Percentiles rank a stretch among this genome's conserved stretches.
Conservation (phyloP, 805 yeast genomes). For the Kockiozyma suomiensis region DNA sequence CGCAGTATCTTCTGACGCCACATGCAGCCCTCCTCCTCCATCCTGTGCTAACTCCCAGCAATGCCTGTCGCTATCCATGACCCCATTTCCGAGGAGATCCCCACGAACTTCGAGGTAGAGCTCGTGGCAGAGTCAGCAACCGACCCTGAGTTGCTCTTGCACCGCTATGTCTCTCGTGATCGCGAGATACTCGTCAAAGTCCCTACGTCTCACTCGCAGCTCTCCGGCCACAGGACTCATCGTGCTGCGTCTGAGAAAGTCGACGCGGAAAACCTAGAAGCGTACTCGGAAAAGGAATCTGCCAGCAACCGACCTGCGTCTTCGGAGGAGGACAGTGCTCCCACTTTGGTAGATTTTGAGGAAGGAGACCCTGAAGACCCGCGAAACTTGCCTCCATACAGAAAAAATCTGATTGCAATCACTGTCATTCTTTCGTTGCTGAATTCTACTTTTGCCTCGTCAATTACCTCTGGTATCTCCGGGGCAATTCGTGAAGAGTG, state of each 20-base stretch:
- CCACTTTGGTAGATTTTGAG: slow-evolving; percentile 26
- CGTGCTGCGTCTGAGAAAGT: background rate
- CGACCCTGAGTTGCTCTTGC: slow-evolving; percentile 28
- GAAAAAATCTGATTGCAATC: slow-evolving; percentile 11
- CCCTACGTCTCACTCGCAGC: slow-evolving; percentile 10
- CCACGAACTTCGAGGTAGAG: slow-evolving; percentile 18
- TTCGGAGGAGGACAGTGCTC: slow-evolving; percentile 9
- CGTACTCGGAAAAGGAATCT: slow-evolving; percentile 1
- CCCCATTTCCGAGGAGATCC: slow-evolving; percentile 9
- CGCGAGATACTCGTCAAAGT: slow-evolving; percentile 3
- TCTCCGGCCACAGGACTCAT: background rate
- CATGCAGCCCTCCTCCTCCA: background rate
- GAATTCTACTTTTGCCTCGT: slow-evolving; percentile 29
- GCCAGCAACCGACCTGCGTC: background rate
- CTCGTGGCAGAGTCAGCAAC: slow-evolving; percentile 23
- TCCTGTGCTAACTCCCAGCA: background rate
- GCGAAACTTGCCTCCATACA: slow-evolving; percentile 12
- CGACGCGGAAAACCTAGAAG: background rate
- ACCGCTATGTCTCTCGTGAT: slow-evolving; percentile 21
- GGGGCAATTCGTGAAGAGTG: slow-evolving; percentile 49
- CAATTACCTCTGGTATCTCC: slow-evolving; percentile 27
- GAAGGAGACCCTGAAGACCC: slow-evolving; percentile 30
- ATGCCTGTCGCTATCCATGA: slow-evolving; percentile 28
- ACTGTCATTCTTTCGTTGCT: slow-evolving; percentile 10
- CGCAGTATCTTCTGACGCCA: too few species aligned